Conservation (phyloP, 306 rosid genomes). For the Cicer chorassanicum region DNA sequence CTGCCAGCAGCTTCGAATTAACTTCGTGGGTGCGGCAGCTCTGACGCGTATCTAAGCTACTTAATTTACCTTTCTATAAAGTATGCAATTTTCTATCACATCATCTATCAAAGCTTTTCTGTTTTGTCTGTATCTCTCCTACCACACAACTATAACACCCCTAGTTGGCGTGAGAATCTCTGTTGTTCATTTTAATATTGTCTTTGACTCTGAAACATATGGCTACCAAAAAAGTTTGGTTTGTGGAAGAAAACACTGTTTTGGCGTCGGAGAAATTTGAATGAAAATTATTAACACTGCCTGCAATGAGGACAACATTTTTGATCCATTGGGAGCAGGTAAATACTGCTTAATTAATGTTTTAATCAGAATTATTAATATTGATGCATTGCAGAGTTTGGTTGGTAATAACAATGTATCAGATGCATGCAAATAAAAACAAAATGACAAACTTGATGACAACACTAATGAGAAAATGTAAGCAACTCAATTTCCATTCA, state of each 20-base stretch:
- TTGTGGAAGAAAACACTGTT: slow-evolving; percentile 33
- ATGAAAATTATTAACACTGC: slow-evolving; percentile 40
- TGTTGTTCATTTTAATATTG: slow-evolving; percentile 14
- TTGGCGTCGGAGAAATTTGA: slow-evolving; percentile 40
- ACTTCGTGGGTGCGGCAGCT: too few species aligned
- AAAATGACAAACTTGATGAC: slow-evolving; percentile 62
- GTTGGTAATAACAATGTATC: slow-evolving; percentile 24
- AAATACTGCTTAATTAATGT: slow-evolving; percentile 37
- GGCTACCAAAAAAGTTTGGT: slow-evolving; percentile 16
- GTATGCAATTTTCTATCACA: background rate
- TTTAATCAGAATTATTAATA: slow-evolving; percentile 39
- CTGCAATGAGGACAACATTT: slow-evolving; percentile 39
- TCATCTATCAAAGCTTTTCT: background rate
- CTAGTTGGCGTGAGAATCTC: slow-evolving; percentile 3
- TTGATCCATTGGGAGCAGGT: slow-evolving; percentile 49
- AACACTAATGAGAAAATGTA: slow-evolving; percentile 29
- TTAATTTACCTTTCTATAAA: too few species aligned
- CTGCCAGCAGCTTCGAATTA: too few species aligned
- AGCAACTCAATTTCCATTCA: background rate
- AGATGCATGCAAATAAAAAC: slow-evolving; percentile 43
- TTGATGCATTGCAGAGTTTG: slow-evolving; percentile 11
- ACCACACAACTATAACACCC: slow-evolving; percentile 18
- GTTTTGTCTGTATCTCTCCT: slow-evolving; percentile 14
- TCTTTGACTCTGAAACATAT: slow-evolving; percentile 28
- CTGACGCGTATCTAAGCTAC: too few species aligned